Base-by-base conservation (phyloP, 2,329 filamentous ascomycete species). In the Alternaria sp. region DNA sequence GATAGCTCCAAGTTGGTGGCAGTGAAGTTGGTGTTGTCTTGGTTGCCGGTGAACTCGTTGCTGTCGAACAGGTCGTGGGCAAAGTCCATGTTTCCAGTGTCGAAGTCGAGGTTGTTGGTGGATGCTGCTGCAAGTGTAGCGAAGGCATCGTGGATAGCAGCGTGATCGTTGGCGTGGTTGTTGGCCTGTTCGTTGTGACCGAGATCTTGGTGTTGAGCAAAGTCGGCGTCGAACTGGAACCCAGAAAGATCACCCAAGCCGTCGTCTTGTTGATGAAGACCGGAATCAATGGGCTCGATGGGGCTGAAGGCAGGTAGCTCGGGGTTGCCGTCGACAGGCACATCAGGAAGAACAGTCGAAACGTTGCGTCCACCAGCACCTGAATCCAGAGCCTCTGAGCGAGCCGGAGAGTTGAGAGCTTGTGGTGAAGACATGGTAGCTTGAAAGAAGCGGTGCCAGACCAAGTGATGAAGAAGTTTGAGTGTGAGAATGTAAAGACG, bases 371-470 rank as follows among this genome's bases (percentile, higher is more conserved):
- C 28, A 11, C 6, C 28, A 51, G 10, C 43, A 45, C 18, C 6
- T 20, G 18, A n/a, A 37, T 37, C 18, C 8, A 5, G 9, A 5
- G 6, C 25, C 33, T 55, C 37, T 15, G 53, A 21, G 12, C 18
- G 43, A 11, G 37, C 54, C 10, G 25, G 25, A 46, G 41, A 56
- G 25, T 46, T 8, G 2, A 18, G 10, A 28, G 12, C 11, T n/a
- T 30, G 25, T 2, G 18, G 18, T 33, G 43, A 28, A 46, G 54
- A 30, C 54, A 56, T 56, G 15, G 18, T 55, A 30, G n/a, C 54
- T 56, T 18, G 54, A 56, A 21, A 21, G 14, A 43, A 12, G 41
- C 14, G 43, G 54, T 56, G 33, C 44, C 57, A 59, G 57, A 53
- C 47, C 30, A 18, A 45, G 15, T 18, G 26, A 33, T 14, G 15